Conservation (phyloP, 176 grass and related monocot species). For the Pharus latifolius region DNA sequence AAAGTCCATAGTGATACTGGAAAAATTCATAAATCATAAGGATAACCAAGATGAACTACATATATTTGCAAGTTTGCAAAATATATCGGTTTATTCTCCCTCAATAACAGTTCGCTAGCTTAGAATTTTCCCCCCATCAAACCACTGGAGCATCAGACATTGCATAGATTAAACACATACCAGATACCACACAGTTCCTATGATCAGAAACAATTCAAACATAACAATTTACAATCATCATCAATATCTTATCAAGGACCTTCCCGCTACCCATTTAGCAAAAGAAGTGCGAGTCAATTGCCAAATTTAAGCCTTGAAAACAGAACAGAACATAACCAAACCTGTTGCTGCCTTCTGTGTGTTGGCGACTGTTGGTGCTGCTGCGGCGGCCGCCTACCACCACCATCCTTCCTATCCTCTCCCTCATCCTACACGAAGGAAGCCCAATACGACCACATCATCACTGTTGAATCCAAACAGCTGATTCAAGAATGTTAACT, state of each 20-base stretch:
- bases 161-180: not conserved
- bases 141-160: not conserved
- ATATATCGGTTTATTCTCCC: not conserved
- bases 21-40: constrained; percentile 14
- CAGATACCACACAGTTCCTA: not conserved
- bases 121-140: too few relatives aligned
- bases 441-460: not conserved
- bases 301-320: not conserved
- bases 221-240: not conserved
- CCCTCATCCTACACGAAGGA: not conserved
- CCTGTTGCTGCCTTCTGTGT: constrained; percentile 26
- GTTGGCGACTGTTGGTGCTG: constrained; percentile 10
- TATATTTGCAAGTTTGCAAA: not conserved
- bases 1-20: not conserved
- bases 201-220: not conserved
- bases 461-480: not conserved
- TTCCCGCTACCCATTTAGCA: too few relatives aligned
- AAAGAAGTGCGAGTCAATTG: not conserved
- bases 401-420: not conserved
- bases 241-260: not conserved
- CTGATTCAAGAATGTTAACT: not conserved
- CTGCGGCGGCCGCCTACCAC: not conserved
- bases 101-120: not conserved
- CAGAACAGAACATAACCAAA: not conserved
- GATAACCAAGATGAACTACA: not conserved